Conservation (phyloP, 2,329 filamentous ascomycete genomes). For the Alternaria tenuissima region DNA sequence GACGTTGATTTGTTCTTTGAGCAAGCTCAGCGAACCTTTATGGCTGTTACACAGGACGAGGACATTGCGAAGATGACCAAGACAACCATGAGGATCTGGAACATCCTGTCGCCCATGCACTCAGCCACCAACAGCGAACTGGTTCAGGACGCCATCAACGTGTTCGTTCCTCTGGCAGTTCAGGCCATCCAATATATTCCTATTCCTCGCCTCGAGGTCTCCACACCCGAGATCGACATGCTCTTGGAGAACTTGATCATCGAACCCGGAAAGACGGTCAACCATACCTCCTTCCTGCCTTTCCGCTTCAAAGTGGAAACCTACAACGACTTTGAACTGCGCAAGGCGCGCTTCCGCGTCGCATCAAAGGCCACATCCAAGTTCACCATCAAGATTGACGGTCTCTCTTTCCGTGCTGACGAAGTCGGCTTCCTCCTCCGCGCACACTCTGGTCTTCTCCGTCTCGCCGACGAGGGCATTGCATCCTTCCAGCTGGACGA, state of each 20-base stretch:
- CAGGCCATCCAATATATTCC: slow-evolving; percentile 85
- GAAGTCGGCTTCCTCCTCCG: slow-evolving; percentile 92
- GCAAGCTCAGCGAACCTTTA: slow-evolving; percentile 72
- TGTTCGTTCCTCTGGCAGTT: slow-evolving; percentile 81
- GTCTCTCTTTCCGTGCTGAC: slow-evolving; percentile 82
- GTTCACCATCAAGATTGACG: slow-evolving; percentile 80
- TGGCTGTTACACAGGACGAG: slow-evolving; percentile 74
- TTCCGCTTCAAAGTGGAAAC: slow-evolving; percentile 83
- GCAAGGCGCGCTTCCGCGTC: slow-evolving; percentile 77
- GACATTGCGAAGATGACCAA: slow-evolving; percentile 74
- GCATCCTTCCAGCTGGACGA: slow-evolving; percentile 87
- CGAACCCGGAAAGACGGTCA: slow-evolving; percentile 84
- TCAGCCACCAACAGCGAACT: slow-evolving; percentile 74
- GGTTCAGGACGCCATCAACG: slow-evolving; percentile 76
- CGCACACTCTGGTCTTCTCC: slow-evolving; percentile 76
- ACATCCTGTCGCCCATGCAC: slow-evolving; percentile 72
- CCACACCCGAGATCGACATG: slow-evolving; percentile 82
- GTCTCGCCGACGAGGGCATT: slow-evolving; percentile 82
- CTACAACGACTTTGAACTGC: slow-evolving; percentile 85
- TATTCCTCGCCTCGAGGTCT: slow-evolving; percentile 88
- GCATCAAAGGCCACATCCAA: slow-evolving; percentile 73
- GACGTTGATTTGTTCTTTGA: slow-evolving; percentile 77
- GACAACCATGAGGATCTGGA: slow-evolving; percentile 72
- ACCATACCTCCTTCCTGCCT: slow-evolving; percentile 87
- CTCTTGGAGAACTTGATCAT: slow-evolving; percentile 90